Conservation (phyloP, 768 basidiomycete genomes). For the Psilocybe subaeruginosa region DNA sequence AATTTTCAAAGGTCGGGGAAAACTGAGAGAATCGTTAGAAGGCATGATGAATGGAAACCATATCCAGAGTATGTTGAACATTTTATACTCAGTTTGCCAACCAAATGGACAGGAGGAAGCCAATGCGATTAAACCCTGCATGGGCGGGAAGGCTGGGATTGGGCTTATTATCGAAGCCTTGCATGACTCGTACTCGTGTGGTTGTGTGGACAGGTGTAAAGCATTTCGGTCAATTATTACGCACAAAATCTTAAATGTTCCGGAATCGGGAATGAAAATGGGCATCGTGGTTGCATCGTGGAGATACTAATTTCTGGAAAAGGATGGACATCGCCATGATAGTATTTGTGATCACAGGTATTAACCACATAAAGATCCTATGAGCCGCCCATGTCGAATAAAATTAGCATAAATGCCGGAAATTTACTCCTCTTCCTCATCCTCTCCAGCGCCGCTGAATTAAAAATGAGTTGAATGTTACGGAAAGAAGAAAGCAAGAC, state of each 20-base stretch:
- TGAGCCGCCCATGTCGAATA: conserved; percentile 38
- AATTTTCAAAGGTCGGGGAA: conserved; percentile 13
- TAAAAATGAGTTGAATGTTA: conserved; percentile 10
- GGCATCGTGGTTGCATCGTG: too few relatives aligned
- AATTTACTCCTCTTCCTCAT: conserved; percentile 37
- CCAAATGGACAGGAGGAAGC: conserved; percentile 35
- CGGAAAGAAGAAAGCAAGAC: conserved; percentile 28
- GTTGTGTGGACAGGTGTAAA: too few relatives aligned
- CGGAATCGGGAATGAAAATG: too few relatives aligned
- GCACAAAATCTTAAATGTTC: too few relatives aligned
- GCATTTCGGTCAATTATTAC: too few relatives aligned
- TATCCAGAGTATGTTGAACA: conserved; percentile 16
- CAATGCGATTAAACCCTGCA: conserved; percentile 29
- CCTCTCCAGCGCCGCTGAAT: conserved; percentile 35
- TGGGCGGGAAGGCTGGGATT: too few relatives aligned
- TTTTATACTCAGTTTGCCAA: neutral
- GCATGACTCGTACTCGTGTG: too few relatives aligned
- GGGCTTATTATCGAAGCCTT: too few relatives aligned
- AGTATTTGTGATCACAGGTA: conserved; percentile 54
- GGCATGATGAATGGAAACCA: conserved; percentile 65
- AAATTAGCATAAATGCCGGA: conserved; percentile 86
- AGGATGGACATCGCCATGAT: conserved; percentile 19
- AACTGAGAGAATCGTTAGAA: conserved; percentile 54
- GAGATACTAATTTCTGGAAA: too few relatives aligned
- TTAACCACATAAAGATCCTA: conserved; percentile 48